A percentile compares a stretch with the other conserved stretches of the same genome.
Conservation (phyloP, 139 green algal genomes). For the Chlorella sp. region DNA sequence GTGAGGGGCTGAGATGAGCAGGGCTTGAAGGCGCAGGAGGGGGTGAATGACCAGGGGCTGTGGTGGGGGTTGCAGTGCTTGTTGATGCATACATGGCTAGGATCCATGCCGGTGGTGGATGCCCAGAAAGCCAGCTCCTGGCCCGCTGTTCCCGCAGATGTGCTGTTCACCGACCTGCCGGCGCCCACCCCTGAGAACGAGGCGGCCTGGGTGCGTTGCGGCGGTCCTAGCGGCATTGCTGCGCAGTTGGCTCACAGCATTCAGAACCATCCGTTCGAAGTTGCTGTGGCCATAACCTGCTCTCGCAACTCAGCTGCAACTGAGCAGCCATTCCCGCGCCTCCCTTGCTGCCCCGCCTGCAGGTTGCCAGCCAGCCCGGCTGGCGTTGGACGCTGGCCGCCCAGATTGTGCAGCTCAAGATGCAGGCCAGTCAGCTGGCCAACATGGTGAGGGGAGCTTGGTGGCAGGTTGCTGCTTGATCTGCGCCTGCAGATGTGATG, state of each 20-base stretch:
- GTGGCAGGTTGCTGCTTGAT: too few relatives aligned
- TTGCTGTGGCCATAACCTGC: too few relatives aligned
- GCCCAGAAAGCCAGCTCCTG: too few relatives aligned
- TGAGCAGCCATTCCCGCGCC: too few relatives aligned
- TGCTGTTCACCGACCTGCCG: slow-evolving; percentile 81
- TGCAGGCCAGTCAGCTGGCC: slow-evolving; percentile 37
- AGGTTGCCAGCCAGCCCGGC: slow-evolving; percentile 18
- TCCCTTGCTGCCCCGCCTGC: background rate
- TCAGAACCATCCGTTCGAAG: too few relatives aligned
- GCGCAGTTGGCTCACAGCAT: too few relatives aligned
- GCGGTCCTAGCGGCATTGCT: too few relatives aligned
- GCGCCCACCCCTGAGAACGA: slow-evolving; percentile 42
- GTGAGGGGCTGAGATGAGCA: background rate
- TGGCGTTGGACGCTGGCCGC: slow-evolving; percentile 25
- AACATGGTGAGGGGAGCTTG: background rate
- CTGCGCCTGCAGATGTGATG: too few relatives aligned
- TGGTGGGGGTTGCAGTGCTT: background rate
- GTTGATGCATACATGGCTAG: background rate
- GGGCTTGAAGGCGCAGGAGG: background rate
- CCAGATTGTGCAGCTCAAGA: slow-evolving; percentile 64
- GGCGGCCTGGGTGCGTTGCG: slow-evolving; percentile 4
- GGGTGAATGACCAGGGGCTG: too few relatives aligned
- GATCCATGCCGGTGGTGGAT: too few relatives aligned
- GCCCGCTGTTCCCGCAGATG: background rate
- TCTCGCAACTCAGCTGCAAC: too few relatives aligned